Conservation (phyloP, 352 stramenopile genomes). For the Pythium dissotocum region DNA sequence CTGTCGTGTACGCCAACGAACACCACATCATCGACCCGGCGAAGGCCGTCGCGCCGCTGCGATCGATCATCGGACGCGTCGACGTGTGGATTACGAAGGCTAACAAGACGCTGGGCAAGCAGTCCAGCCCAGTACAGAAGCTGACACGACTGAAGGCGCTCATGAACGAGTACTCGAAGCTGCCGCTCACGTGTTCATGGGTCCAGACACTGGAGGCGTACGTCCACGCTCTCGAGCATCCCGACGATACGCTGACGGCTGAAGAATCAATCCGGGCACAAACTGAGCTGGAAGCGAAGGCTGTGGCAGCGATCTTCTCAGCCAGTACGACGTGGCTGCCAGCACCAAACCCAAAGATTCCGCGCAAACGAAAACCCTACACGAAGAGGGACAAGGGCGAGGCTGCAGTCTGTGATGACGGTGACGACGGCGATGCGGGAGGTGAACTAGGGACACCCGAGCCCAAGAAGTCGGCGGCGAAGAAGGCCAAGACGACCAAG, state of each 20-base stretch:
- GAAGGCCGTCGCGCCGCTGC: constrained; percentile 62
- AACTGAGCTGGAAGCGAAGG: constrained; percentile 31
- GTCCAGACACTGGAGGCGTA: constrained; percentile 34
- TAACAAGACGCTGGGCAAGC: constrained; percentile 78
- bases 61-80: constrained; percentile 69
- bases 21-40: constrained; percentile 64
- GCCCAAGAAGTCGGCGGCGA: constrained; percentile 18
- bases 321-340: constrained; percentile 24
- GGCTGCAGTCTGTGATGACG: background rate
- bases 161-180: constrained; percentile 89
- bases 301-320: constrained; percentile 31
- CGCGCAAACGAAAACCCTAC: constrained; percentile 71
- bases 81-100: constrained; percentile 82
- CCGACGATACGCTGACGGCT: constrained; percentile 31
- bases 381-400: constrained; percentile 57
- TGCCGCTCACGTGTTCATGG: constrained; percentile 71
- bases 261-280: constrained; percentile 39
- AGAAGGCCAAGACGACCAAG: constrained; percentile 56
- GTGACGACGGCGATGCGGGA: constrained; percentile 2
- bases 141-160: constrained; percentile 63
- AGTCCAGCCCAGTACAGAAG: constrained; percentile 56
- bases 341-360: constrained; percentile 35
- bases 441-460: constrained; percentile 9
- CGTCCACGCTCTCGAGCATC: constrained; percentile 21
- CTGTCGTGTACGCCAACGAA: constrained; percentile 61